A percentile compares a stretch with the other conserved stretches of the same genome.
phyloP scores from a whole-genome alignment of 164 flowering plant species.

The Litsea cubeba region DNA sequence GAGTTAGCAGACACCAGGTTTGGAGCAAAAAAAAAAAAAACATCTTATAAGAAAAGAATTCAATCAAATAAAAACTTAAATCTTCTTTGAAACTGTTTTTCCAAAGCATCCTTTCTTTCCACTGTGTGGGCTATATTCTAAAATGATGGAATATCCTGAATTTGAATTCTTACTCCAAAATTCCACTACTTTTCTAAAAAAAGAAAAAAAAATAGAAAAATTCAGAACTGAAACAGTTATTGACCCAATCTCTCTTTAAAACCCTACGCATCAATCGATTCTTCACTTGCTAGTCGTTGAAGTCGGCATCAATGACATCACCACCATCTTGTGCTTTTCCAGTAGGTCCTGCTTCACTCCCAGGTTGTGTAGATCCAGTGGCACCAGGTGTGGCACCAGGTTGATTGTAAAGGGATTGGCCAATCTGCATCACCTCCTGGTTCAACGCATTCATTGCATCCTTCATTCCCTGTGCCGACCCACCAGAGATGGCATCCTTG shows the following conservation, averaged over 20 bases:
- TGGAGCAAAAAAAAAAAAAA: too few species aligned
- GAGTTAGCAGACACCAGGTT: too few species aligned
- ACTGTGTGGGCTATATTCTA: too few species aligned
- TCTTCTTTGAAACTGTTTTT: too few species aligned
- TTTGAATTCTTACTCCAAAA: too few species aligned
- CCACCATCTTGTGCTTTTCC: constrained; percentile 39
- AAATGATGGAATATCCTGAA: too few species aligned
- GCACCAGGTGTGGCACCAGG: constrained; percentile 40
- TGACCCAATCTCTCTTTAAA: background rate
- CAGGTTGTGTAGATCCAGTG: constrained; percentile 27
- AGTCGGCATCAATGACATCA: constrained; percentile 60
- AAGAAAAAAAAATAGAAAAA: too few species aligned
- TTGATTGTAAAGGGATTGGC: constrained; percentile 68
- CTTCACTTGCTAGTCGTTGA: constrained; percentile 18
- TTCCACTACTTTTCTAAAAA: too few species aligned
- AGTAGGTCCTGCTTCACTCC: constrained; percentile 29
- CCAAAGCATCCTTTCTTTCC: too few species aligned
- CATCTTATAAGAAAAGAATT: too few species aligned
- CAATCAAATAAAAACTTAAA: too few species aligned
- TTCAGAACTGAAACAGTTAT: background rate
- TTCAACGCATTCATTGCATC: constrained; percentile 70
- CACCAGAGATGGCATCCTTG: constrained; percentile 57
- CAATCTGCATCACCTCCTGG: constrained; percentile 80
- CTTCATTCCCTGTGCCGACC: constrained; percentile 59
- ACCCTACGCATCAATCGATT: background rate